Evolutionary conservation across 306 rosid species (phyloP), one percentile per base, ranked within the genome.

Genomic region (Fragaria vesca): DNA sequence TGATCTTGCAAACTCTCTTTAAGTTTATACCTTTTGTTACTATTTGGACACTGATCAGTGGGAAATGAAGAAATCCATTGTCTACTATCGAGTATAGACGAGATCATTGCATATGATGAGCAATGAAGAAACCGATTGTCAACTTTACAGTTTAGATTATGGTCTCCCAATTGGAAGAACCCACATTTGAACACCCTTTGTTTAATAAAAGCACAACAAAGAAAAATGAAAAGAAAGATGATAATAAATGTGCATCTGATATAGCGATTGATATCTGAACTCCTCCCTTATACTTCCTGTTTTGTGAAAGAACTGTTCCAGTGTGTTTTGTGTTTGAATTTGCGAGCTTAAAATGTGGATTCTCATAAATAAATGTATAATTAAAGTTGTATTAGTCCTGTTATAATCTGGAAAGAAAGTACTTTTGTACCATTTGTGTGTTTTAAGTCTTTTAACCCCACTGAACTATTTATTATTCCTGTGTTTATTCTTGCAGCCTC

Each of bases 401-500:
- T 38, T 21, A 46, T 24, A 38, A 17, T 21, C 26, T 51, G 40
- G 32, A 26, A 55, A 16, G 21, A 57, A 18, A 43, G 12, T 46
- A 6, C 32, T 32, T 32, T 0, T 57, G 46, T 70, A 18, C 13
- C 4, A 38, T 38, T 55, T 50, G 43, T 34, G 36, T 32, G 36
- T 32, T 32, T 3, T 32, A 32, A 32, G 47, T 50, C n/a, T 54
- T 3, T 24, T n/a, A 24, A 13, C 18, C 15, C 20, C 67, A 15
- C 47, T 40, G 28, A 74, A 58, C 68, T 73, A 75, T 40, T 88
- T 77, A 83, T 79, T 79, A 83, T 34, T 73, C 38, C 24, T 10
- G 1, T 87, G 24, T 86, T 67, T 66, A 66, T 52, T 60, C 54
- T 42, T 85, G 89, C 93, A 95, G 99, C 97, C 99, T 83, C 97